These are phyloP conservation scores for Pseudoturritis turrita DNA, from an alignment of 345 rosid genomes.

Conservation along the genomic window DNA sequence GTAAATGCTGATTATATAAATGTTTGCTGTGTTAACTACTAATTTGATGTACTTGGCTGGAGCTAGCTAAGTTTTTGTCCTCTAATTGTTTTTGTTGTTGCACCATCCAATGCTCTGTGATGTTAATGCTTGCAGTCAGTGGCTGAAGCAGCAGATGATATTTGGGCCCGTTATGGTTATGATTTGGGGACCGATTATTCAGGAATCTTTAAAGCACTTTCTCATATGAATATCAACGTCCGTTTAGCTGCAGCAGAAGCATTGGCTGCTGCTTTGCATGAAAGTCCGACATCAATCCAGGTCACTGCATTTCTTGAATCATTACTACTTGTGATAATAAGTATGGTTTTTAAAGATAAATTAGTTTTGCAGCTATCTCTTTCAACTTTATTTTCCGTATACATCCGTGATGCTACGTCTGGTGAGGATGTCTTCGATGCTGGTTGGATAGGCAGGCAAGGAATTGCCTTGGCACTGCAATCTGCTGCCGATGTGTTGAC, in stretches of 20 bases:
- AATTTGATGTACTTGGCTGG: not conserved
- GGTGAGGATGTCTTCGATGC: slow-evolving; percentile 62
- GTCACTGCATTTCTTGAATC: slow-evolving; percentile 32
- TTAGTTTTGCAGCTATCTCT: slow-evolving; percentile 66
- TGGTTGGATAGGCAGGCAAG: slow-evolving; percentile 95
- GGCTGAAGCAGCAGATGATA: slow-evolving; percentile 88
- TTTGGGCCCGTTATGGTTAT: slow-evolving; percentile 92
- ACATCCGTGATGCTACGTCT: slow-evolving; percentile 62
- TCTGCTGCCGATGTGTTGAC: slow-evolving; percentile 90
- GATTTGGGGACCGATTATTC: slow-evolving; percentile 93
- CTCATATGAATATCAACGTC: slow-evolving; percentile 77
- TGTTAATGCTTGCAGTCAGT: slow-evolving; percentile 51
- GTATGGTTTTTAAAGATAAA: slow-evolving; percentile 22
- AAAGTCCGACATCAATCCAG: slow-evolving; percentile 79
- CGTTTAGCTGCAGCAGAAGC: slow-evolving; percentile 95
- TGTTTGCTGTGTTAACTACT: not conserved
- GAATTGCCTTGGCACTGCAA: slow-evolving; percentile 83
- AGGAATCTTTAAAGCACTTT: slow-evolving; percentile 79
- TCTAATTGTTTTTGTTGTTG: not conserved
- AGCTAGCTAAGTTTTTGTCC: not conserved
- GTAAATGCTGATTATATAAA: not conserved
- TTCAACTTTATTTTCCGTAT: slow-evolving; percentile 82
- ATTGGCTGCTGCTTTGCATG: slow-evolving; percentile 96
- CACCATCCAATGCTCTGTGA: slow-evolving; percentile 3
- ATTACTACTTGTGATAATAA: slow-evolving; percentile 1